phyloP scores from a whole-genome alignment of 1,284 basidiomycete genomes.

The Bondarzewia mesenterica region DNA sequence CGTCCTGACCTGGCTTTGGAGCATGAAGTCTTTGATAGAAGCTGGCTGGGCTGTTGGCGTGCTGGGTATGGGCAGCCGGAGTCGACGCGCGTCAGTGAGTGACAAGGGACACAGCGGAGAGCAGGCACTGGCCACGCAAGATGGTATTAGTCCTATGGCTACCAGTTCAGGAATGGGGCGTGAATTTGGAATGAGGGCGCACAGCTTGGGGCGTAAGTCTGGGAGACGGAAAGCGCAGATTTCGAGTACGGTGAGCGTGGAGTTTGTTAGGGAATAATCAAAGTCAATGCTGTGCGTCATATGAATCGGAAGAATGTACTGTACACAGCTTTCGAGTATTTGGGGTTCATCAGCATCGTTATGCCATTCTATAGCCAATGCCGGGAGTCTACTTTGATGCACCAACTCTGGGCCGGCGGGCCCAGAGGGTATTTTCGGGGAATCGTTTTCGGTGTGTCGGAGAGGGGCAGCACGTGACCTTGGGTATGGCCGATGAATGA shows the following conservation, averaged over 20 bases:
- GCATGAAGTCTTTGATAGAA: conserved; percentile 62
- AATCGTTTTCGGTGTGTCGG: too few relatives aligned
- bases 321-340: too few relatives aligned
- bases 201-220: neutral
- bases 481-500: too few relatives aligned
- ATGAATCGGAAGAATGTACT: too few relatives aligned
- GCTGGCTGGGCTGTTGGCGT: conserved; percentile 56
- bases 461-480: too few relatives aligned
- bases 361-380: too few relatives aligned
- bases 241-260: neutral
- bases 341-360: too few relatives aligned
- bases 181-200: neutral
- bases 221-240: neutral
- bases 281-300: too few relatives aligned
- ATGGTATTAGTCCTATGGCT: neutral
- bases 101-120: neutral
- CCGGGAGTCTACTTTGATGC: too few relatives aligned
- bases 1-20: conserved; percentile 67
- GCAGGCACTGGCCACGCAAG: neutral
- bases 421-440: too few relatives aligned
- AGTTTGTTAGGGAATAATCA: neutral
- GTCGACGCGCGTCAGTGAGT: neutral
- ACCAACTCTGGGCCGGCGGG: too few relatives aligned
- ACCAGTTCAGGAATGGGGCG: neutral
- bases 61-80: conserved; percentile 14